Evolutionary conservation across 495 filamentous ascomycete species (phyloP).

Genomic region (Neurospora sp.): DNA sequence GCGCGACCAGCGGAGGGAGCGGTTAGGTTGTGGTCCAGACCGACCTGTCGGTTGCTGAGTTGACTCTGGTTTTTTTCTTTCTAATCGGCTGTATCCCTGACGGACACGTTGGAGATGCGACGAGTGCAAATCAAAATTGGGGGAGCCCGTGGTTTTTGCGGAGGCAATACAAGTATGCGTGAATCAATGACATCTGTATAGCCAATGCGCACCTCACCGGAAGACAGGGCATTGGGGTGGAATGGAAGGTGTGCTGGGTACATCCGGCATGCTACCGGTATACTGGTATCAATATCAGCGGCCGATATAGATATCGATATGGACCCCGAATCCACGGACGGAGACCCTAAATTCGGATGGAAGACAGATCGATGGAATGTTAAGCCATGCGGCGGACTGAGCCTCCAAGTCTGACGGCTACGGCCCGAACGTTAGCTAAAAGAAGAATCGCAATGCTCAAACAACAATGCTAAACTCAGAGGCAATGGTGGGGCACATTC

Average conservation of each 20-base stretch:
- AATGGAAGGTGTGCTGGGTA: not conserved
- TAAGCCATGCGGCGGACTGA: not conserved
- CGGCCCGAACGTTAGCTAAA: not conserved
- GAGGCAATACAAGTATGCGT: not conserved
- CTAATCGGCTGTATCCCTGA: not conserved
- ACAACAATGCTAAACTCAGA: not conserved
- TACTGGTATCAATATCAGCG: not conserved
- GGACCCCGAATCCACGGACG: too few species aligned
- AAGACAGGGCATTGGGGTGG: not conserved
- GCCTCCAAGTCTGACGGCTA: not conserved
- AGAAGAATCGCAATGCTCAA: not conserved
- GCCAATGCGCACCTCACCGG: not conserved
- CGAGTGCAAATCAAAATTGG: not conserved
- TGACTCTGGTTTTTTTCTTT: not conserved
- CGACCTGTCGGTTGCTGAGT: not conserved
- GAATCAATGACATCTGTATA: not conserved
- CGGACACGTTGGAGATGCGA: not conserved
- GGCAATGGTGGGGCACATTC: not conserved
- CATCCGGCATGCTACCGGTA: not conserved
- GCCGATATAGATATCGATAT: not conserved
- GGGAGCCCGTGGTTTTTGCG: not conserved
- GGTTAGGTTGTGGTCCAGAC: not conserved
- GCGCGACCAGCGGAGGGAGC: not conserved
- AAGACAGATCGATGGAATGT: not conserved
- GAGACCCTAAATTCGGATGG: not conserved